Conservation (phyloP, 495 filamentous ascomycete species). For the Glonium stellatum region DNA sequence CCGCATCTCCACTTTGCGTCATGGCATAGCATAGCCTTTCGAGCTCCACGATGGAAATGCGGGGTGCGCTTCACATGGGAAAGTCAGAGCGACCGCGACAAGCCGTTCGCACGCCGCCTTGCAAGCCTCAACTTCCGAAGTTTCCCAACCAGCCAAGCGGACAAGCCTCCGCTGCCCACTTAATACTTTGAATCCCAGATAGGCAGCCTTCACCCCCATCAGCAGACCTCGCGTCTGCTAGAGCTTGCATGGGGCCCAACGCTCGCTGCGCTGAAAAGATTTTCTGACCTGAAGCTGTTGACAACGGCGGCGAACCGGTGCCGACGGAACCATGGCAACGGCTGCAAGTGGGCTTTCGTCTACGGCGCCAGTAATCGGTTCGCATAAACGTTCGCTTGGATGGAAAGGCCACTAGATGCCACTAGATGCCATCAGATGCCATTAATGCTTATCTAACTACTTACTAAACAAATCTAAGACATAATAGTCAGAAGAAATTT, state of each 20-base stretch:
- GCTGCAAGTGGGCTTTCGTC: slow-evolving; percentile 4
- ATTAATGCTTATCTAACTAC: too few relatives aligned
- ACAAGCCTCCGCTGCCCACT: background rate
- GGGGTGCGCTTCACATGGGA: background rate
- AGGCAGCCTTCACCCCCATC: too few relatives aligned
- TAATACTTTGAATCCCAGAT: too few relatives aligned
- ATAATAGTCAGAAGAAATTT: too few relatives aligned
- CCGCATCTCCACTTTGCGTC: background rate
- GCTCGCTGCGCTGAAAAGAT: too few relatives aligned
- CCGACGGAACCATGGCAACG: background rate
- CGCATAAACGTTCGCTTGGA: slow-evolving; percentile 3
- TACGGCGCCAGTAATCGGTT: slow-evolving; percentile 1
- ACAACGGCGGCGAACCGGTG: too few relatives aligned
- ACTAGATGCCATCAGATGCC: too few relatives aligned
- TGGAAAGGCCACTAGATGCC: background rate
- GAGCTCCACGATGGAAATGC: background rate
- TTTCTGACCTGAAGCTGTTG: background rate
- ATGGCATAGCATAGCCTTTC: background rate
- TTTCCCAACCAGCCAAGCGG: background rate
- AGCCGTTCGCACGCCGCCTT: background rate
- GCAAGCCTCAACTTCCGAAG: background rate
- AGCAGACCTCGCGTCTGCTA: too few relatives aligned
- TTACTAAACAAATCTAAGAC: too few relatives aligned
- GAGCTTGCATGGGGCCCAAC: too few relatives aligned
- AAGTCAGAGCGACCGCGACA: background rate